Conservation (phyloP, 1,284 basidiomycete genomes). For the Omphalotus olearius region DNA sequence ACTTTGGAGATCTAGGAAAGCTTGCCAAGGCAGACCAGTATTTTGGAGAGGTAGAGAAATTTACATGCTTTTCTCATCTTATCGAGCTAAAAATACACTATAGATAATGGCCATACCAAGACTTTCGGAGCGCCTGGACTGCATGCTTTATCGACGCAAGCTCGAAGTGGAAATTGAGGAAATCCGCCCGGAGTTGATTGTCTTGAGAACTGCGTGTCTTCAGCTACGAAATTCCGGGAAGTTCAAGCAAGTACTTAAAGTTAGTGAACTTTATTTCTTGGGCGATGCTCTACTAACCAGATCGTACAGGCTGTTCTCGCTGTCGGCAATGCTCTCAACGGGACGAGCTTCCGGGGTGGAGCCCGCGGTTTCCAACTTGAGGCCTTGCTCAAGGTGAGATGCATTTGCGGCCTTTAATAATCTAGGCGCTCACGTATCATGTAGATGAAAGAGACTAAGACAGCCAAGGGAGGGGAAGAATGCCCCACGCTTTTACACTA, state of each 20-base stretch:
- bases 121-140: slow-evolving; percentile 67
- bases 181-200: slow-evolving; percentile 77
- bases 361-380: slow-evolving; percentile 83
- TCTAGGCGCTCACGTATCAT: not conserved
- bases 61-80: slow-evolving; percentile 13
- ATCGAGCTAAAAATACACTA: not conserved
- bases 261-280: slow-evolving; percentile 24
- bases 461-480: slow-evolving; percentile 57
- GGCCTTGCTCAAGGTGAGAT: slow-evolving; percentile 70
- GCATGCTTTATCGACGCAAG: slow-evolving; percentile 80
- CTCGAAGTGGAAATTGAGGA: slow-evolving; percentile 84
- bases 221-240: slow-evolving; percentile 69
- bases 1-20: slow-evolving; percentile 65
- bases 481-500: slow-evolving; percentile 90
- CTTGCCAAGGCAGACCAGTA: slow-evolving; percentile 84
- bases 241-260: slow-evolving; percentile 72
- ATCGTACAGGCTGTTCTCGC: slow-evolving; percentile 56
- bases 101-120: slow-evolving; percentile 80
- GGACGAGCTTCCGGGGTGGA: slow-evolving; percentile 77
- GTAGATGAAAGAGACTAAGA: slow-evolving; percentile 83
- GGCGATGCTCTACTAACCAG: not conserved
- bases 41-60: slow-evolving; percentile 57
- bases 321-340: slow-evolving; percentile 83
- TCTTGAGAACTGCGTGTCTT: slow-evolving; percentile 67
- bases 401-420: not conserved